Conservation (phyloP, 352 stramenopile genomes). For the Globisporangium mamillatum region DNA sequence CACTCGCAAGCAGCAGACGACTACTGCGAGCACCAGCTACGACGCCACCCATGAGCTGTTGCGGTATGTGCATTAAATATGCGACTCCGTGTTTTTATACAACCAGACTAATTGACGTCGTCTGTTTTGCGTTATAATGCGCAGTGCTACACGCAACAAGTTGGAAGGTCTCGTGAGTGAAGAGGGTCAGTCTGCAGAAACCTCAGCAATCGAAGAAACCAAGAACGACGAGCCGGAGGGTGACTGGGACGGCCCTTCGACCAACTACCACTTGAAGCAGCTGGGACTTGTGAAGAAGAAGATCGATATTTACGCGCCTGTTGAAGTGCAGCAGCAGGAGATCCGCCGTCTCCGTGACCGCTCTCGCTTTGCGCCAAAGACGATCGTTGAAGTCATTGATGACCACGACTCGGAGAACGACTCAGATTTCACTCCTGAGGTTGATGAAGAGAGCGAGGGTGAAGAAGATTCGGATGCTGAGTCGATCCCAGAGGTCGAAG, state of each 20-base stretch:
- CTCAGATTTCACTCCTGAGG: slow-evolving; percentile 50
- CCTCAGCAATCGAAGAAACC: slow-evolving; percentile 4
- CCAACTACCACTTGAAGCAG: slow-evolving; percentile 81
- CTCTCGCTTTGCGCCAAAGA: slow-evolving; percentile 42
- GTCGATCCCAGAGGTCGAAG: slow-evolving; percentile 47
- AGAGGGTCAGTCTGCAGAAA: slow-evolving; percentile 11
- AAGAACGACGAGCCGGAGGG: slow-evolving; percentile 15
- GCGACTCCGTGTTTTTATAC: background rate
- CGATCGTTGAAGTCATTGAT: slow-evolving; percentile 29
- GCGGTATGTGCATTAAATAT: slow-evolving; percentile 16
- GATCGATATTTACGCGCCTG: slow-evolving; percentile 76
- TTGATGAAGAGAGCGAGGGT: slow-evolving; percentile 24
- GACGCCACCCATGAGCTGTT: slow-evolving; percentile 32
- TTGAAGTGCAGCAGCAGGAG: slow-evolving; percentile 62
- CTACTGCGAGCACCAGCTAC: slow-evolving; percentile 14
- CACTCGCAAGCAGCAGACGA: slow-evolving; percentile 9
- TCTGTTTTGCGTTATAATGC: background rate
- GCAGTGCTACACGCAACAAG: slow-evolving; percentile 35
- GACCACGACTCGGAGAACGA: slow-evolving; percentile 60
- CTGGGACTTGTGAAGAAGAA: slow-evolving; percentile 64
- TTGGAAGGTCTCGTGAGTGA: slow-evolving; percentile 29
- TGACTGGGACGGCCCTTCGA: slow-evolving; percentile 51
- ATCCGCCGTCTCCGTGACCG: slow-evolving; percentile 60
- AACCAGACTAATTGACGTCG: background rate
- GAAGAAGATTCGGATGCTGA: slow-evolving; percentile 38